Evolutionary conservation across 2,329 filamentous ascomycete species (phyloP).

Genomic region (Aspergillus ochraceoroseus): DNA sequence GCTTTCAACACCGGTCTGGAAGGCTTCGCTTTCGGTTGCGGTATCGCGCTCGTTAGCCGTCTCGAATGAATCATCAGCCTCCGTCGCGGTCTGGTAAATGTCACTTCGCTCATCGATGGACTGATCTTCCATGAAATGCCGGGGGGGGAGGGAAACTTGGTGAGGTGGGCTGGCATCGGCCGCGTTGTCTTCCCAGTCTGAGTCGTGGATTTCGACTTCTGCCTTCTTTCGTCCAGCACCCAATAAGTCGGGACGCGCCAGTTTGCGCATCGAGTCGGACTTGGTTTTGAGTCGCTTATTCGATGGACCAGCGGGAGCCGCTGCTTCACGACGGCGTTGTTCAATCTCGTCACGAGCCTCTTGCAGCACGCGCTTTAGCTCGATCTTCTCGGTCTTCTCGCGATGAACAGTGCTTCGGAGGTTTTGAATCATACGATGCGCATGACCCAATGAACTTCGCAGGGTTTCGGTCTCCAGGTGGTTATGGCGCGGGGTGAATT

Average conservation of each 20-base stretch:
- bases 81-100: conserved; percentile 75
- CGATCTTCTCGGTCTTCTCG: conserved; percentile 97
- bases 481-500: conserved; percentile 83
- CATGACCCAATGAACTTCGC: conserved; percentile 88
- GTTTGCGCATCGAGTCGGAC: conserved; percentile 70
- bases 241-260: conserved; percentile 64
- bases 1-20: conserved; percentile 84
- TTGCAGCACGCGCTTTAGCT: conserved; percentile 90
- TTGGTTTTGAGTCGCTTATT: conserved; percentile 58
- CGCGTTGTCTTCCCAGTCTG: conserved; percentile 84
- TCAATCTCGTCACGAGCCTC: conserved; percentile 91
- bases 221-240: conserved; percentile 71
- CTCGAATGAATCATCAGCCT: conserved; percentile 63
- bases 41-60: conserved; percentile 70
- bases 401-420: conserved; percentile 91
- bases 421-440: conserved; percentile 93
- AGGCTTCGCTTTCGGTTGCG: conserved; percentile 84
- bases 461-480: conserved; percentile 93
- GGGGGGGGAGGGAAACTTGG: conserved; percentile 31
- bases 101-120: conserved; percentile 54
- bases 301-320: conserved; percentile 37
- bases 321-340: conserved; percentile 54
- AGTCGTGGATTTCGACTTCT: conserved; percentile 73
- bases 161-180: conserved; percentile 55
- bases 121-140: conserved; percentile 23